Conservation (phyloP, 495 filamentous ascomycete genomes). For the Aspergillus indologenus region DNA sequence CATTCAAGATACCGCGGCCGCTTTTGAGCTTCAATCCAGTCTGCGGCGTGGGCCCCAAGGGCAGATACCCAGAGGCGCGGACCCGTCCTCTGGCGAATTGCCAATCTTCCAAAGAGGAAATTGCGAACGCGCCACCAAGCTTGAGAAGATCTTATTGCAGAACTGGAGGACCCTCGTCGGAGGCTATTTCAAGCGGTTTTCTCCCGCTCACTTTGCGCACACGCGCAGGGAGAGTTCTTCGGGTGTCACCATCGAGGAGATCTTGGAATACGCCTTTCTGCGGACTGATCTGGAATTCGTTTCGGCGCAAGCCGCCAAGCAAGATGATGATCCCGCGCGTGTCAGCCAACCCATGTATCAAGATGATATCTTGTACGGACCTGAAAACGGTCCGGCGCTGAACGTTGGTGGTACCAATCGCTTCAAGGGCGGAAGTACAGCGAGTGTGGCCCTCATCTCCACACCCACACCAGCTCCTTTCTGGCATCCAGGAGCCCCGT, state of each 20-base stretch:
- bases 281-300: conserved; percentile 91
- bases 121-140: conserved; percentile 35
- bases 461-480: conserved; percentile 88
- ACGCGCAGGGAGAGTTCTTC: conserved; percentile 19
- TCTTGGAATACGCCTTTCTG: conserved; percentile 84
- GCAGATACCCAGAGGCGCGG: conserved; percentile 10
- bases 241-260: conserved; percentile 45
- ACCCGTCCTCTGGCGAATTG: conserved; percentile 19
- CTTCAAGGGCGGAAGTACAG: conserved; percentile 90
- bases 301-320: conserved; percentile 72
- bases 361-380: conserved; percentile 71
- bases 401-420: conserved; percentile 66
- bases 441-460: conserved; percentile 82
- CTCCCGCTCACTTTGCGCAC: conserved; percentile 61
- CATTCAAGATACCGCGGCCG: conserved; percentile 71
- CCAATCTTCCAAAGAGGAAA: conserved; percentile 43
- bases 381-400: conserved; percentile 52
- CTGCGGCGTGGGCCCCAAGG: conserved; percentile 35
- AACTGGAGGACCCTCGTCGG: conserved; percentile 82
- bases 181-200: conserved; percentile 90
- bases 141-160: conserved; percentile 67
- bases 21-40: conserved; percentile 73
- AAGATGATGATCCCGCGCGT: conserved; percentile 62
- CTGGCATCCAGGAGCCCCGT: conserved; percentile 85
- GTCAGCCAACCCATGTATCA: conserved; percentile 75